Evolutionary conservation across 2,329 filamentous ascomycete species (phyloP), one percentile per base, ranked within the genome.

Genomic region (Curvularia sp.): DNA sequence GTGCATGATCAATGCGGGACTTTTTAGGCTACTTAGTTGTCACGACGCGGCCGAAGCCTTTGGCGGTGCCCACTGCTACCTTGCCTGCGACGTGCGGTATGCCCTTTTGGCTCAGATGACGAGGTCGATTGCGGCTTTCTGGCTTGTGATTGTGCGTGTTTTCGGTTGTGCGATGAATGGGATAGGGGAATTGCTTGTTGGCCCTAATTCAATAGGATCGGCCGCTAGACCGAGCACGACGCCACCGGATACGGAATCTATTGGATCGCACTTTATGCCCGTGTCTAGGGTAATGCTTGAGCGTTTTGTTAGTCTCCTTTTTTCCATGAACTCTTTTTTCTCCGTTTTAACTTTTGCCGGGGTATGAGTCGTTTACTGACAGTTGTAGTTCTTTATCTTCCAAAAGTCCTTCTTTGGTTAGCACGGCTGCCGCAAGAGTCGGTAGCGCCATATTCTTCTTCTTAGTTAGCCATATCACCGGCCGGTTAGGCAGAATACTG

Each of bases 1-100:
- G 43, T 96, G 79, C 49, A 90, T 90, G 59, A 96, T 88, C 69
- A 94, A 90, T 82, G 94, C 89, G 0, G 92, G 93, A 2, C 88
- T 87, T 66, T 90, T 91, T 52, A 93, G 79, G 3, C 89, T 85
- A 15, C n/a, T n/a, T n/a, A n/a, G 89, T 87, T 7, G 84, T 84
- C 3, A 93, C 86, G 49, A 94, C 88, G 12, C 87, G 85, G 9
- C 86, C 83, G 28, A 92, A 83, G 1, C 88, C 86, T 64, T 86
- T 88, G 2, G 86, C 84, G 2, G 89, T 85, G 41, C 85, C 86
- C 3, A 89, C 78, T 1, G 86, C 87, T n/a, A 84, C 82, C 25
- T 89, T 85, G 2, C 61, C 61, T 9, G 61, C 59, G 1, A 63
- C 66, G 5, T 67, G 57, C 1, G 61, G 47, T 2, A 60, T 43